These are phyloP conservation scores for Eutrema yunnanense DNA, from an alignment of 345 rosid species.

Conservation along the genomic window DNA sequence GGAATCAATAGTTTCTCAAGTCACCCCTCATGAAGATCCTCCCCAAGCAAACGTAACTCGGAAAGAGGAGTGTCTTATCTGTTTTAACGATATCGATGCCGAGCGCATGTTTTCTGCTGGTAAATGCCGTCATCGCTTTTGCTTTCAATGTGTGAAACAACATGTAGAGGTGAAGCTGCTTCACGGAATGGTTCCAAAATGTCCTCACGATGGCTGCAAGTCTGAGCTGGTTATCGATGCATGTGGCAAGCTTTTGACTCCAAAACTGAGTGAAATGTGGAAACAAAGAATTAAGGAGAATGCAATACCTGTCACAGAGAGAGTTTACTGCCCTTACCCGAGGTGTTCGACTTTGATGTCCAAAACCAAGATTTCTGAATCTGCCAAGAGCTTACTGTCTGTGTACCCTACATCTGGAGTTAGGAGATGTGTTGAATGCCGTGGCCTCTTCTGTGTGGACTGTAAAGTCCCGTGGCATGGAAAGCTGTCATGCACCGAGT, in stretches of 20 bases:
- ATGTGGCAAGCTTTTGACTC: slow-evolving; percentile 53
- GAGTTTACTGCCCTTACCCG: slow-evolving; percentile 73
- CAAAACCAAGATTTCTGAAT: slow-evolving; percentile 38
- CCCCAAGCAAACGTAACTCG: slow-evolving; percentile 26
- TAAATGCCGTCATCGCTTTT: slow-evolving; percentile 61
- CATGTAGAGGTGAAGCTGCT: slow-evolving; percentile 75
- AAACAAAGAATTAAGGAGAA: slow-evolving; percentile 52
- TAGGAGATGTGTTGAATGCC: slow-evolving; percentile 62
- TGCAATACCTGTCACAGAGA: slow-evolving; percentile 54
- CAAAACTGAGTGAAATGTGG: slow-evolving; percentile 50
- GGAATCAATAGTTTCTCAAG: slow-evolving; percentile 57
- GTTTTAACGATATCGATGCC: slow-evolving; percentile 43
- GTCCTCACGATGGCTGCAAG: slow-evolving; percentile 70
- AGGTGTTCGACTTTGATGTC: slow-evolving; percentile 78
- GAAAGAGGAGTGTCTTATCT: slow-evolving; percentile 62
- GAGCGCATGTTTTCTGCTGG: slow-evolving; percentile 53
- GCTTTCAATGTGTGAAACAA: slow-evolving; percentile 69
- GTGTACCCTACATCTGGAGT: slow-evolving; percentile 34
- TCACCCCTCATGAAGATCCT: slow-evolving; percentile 33
- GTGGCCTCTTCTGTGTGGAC: slow-evolving; percentile 50
- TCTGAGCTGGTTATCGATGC: slow-evolving; percentile 44
- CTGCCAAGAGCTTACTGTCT: slow-evolving; percentile 26
- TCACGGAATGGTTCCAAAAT: slow-evolving; percentile 51
- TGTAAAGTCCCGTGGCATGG: slow-evolving; percentile 87
- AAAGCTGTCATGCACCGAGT: slow-evolving; percentile 39